A percentile compares a stretch with the other conserved stretches of the same genome.
Evolutionary conservation across 768 basidiomycete species (phyloP).

Genomic region (Amanita thiersii): DNA sequence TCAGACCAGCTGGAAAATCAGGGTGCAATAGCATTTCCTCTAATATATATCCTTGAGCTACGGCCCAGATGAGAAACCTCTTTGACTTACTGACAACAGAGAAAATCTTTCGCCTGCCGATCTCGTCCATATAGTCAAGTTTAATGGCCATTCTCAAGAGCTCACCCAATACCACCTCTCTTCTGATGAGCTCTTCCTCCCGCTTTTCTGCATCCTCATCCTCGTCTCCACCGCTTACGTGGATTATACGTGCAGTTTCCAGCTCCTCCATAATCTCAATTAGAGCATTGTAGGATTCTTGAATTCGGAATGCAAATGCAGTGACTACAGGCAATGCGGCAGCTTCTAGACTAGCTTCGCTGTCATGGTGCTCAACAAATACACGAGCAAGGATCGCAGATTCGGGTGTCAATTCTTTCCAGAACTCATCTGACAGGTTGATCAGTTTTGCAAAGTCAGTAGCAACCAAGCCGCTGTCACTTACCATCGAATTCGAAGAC

Average conservation of each 20-base stretch:
- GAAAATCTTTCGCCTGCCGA: constrained; percentile 87
- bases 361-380: constrained; percentile 70
- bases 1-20: constrained; percentile 67
- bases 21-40: constrained; percentile 88
- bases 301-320: constrained; percentile 77
- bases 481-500: constrained; percentile 66
- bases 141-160: constrained; percentile 74
- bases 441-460: not conserved
- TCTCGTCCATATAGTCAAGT: constrained; percentile 91
- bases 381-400: constrained; percentile 77
- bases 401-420: constrained; percentile 69
- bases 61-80: not conserved
- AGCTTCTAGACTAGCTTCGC: constrained; percentile 60
- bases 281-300: constrained; percentile 66
- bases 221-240: constrained; percentile 24
- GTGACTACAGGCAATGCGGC: constrained; percentile 83
- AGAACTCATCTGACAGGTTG: constrained; percentile 53
- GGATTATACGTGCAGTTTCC: constrained; percentile 26
- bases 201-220: constrained; percentile 38
- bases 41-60: constrained; percentile 17
- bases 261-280: constrained; percentile 31
- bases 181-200: constrained; percentile 54
- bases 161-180: constrained; percentile 73
- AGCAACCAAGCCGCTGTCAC: constrained; percentile 14
- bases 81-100: constrained; percentile 68